Evolutionary conservation across 1,284 basidiomycete genomes (phyloP), one percentile per base, ranked within the genome.

Genomic region (Sanghuangporus sanghuang): DNA sequence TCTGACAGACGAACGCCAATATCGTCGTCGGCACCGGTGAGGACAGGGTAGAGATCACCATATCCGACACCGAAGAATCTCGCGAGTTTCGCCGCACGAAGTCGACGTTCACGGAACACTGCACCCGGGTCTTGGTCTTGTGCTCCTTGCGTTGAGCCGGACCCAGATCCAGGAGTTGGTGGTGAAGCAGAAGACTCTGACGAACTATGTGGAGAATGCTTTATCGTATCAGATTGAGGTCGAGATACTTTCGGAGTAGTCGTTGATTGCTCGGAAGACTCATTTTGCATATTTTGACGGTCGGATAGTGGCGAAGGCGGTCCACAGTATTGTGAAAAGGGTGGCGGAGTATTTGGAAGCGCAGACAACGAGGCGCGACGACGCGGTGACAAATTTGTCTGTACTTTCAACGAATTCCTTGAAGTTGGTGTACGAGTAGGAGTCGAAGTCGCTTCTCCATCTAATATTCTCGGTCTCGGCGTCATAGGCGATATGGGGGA

Each of bases 41-140:
- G 6, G 1, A 59, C 39, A 14, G 63, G 63, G 36, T 46, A 60
- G 40, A 85, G 72, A 66, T 85, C 79, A 57, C 79, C 76, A 68
- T 80, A 79, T 36, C 74, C 76, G 38, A 86, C 83, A 6, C 85
- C 85, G 70, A 87, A 86, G 72, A 85, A 85, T 49, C 78, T 78
- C 7, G 79, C 77, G 54, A 85, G 73, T 71, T 86, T 86, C 62
- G 79, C 80, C 21, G 79, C 81, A 46, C 83, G 78, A n/a, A 76
- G 71, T 16, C 79, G 75, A 21, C 79, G 77, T 59, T 78, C 74
- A 53, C 75, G 77, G 71, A 81, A 80, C 38, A 49, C n/a, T 2
- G 61, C 40, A 38, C 53, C 53, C 9, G 53, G 53, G 18, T 54
- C 53, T 18, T 59, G 27, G 14, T 32, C 27, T n/a, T 46, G 44